Base-by-base conservation (phyloP, 225 moss, liverwort and hornwort genomes). In the Pseudoscleropodium purum region DNA sequence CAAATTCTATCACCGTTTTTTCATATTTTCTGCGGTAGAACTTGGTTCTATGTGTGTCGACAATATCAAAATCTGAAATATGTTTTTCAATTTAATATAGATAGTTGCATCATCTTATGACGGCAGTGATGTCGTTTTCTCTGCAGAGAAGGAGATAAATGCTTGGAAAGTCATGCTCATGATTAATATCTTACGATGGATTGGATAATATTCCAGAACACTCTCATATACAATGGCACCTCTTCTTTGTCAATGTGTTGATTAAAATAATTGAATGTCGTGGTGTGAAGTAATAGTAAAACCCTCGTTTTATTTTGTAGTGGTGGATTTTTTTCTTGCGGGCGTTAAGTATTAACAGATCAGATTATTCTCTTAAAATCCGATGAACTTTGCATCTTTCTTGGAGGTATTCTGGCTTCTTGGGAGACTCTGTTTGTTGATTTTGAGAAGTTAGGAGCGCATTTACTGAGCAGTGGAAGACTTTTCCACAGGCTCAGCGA, bases 401-500 rank as follows among this genome's bases (percentile, higher is more conserved):
- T 86, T 83, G 65, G 68, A 37, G 82, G 60, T 84, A 49, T 62
- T 59, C 62, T 61, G 75, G 17, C 63, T 75, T 85, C 72, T 66
- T 66, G 65, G 64, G 89, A 79, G 56, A 72, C 39, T 49, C 16
- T 78, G n/a, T 76, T 85, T 51, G 64, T 70, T 78, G 83, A 79
- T 88, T 76, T 90, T 86, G 66, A 87, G 87, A 45, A 74, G 73
- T 84, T 66, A 73, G 76, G 45, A 88, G 88, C 73, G 47, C 62
- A 75, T 74, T 81, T 84, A 88, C 89, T 85, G 59, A 83, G 63
- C 45, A 81, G 62, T 79, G 87, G 56, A 60, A 67, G 49, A 39
- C 33, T 77, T 63, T 89, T 82, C 41, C 68, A 61, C 91, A 95
- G 94, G 90, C 90, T 82, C 92, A 88, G 75, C 93, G 93, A 86